These are phyloP conservation scores for Protea cynaroides DNA, from an alignment of 164 flowering plant genomes.

Conservation along the genomic window DNA sequence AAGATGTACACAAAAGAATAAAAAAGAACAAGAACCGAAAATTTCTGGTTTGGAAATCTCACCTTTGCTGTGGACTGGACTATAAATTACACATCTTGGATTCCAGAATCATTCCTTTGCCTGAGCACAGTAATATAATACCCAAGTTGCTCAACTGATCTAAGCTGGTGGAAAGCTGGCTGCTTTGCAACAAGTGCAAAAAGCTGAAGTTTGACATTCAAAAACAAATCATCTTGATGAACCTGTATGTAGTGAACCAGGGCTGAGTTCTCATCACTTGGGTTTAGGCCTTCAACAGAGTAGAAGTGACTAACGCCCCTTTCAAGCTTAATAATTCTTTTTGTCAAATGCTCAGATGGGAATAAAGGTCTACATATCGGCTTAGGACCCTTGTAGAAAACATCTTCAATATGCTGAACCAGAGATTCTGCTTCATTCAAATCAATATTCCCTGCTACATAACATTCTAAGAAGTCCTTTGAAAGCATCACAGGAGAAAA, in stretches of 20 bases:
- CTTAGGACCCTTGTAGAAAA: no score
- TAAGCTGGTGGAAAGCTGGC: no score
- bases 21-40: no score
- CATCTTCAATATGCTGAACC: no score
- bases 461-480: constrained; percentile 73
- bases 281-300: no score
- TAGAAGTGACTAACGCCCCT: no score
- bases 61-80: constrained; percentile 91
- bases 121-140: constrained; percentile 71
- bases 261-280: constrained; percentile 85
- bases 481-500: constrained; percentile 74
- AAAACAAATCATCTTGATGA: constrained; percentile 62
- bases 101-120: constrained; percentile 76
- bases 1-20: no score
- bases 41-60: no score
- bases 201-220: constrained; percentile 89
- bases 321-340: no score
- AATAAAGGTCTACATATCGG: no score
- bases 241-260: constrained; percentile 94
- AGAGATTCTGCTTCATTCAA: constrained; percentile 69
- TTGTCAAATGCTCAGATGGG: no score
- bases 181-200: constrained; percentile 70
- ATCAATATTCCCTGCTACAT: constrained; percentile 80
- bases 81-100: constrained; percentile 76
- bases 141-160: constrained; percentile 98